Evolutionary conservation across 192 early-diverging fungal species (phyloP), one percentile per base, ranked within the genome.

Genomic region (Podila horticola): DNA sequence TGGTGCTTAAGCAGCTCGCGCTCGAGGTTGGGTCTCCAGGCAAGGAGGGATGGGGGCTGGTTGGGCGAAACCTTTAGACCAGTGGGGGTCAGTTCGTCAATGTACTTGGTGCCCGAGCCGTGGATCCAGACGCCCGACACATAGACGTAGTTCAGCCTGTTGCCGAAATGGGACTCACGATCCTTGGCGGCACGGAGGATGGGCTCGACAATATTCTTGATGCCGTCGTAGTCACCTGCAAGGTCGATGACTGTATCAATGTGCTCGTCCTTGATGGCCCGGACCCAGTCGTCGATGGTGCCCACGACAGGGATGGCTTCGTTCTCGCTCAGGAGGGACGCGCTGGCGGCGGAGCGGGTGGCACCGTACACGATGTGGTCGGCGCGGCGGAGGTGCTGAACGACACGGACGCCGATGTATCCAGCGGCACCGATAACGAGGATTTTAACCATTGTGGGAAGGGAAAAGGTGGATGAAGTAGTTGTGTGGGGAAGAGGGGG

Each of bases 351-450:
- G 15, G 52, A 71, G 15, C 85, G 82, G 26, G 70, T 67, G 10
- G 79, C 68, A 5, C 85, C 85, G 50, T 77, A 86, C 12, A 82
- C 75, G 29, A 72, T 58, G 33, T 86, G 83, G 51, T 83, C 76
- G 3, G 58, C 63, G 17, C 71, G 82, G 26, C 74, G 72, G 17
- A 86, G 81, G 17, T 67, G 71, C 52, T 75, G 72, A 5, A 79
- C 68, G 17, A 84, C 67, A 22, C 67, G 62, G 22, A 74, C 62
- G 9, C 85, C 85, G 49, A 86, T 75, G 67, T 62, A 72, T 22
- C 85, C 85, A 10, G 76, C 52, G 69, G 85, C 73, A 50, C 85
- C 82, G 26, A 86, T 67, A 29, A 86, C 66, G 48, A 84, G 67
- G 33, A 86, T 76, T 48, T 75, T 83, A n/a, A 83, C 74, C 74